Conservation (phyloP, 2,329 filamentous ascomycete genomes). For the Stemphylium vesicarium region DNA sequence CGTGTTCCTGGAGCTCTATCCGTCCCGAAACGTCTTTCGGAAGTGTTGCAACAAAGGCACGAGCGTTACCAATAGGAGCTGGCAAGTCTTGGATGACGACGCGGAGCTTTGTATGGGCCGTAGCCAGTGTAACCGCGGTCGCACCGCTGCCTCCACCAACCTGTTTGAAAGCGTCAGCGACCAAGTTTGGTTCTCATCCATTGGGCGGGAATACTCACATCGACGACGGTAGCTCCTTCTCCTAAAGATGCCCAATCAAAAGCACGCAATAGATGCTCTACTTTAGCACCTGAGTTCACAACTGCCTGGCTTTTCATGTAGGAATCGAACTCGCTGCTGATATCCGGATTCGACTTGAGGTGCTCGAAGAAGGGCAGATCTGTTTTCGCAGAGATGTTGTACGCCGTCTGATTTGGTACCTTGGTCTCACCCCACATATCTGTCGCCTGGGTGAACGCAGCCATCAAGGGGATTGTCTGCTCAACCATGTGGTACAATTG, state of each 20-base stretch:
- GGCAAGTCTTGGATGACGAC: neutral
- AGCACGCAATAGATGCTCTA: neutral
- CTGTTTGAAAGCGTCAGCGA: neutral
- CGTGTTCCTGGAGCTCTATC: constrained; percentile 2
- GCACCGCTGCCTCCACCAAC: neutral
- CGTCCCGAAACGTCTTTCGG: neutral
- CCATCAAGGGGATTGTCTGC: neutral
- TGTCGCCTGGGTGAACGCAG: neutral
- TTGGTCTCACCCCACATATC: neutral
- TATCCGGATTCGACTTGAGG: neutral
- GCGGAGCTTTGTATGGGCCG: neutral
- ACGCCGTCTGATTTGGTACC: neutral
- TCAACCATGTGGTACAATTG: neutral
- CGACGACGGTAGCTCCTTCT: neutral
- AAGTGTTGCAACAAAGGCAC: neutral
- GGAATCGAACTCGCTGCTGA: neutral
- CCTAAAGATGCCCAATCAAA: neutral
- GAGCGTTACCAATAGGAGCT: neutral
- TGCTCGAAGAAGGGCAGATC: neutral
- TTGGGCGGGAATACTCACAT: neutral
- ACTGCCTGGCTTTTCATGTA: neutral
- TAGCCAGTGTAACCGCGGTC: neutral
- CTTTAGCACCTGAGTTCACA: neutral
- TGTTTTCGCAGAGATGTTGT: neutral
- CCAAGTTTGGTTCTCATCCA: neutral